Evolutionary conservation across 2,329 filamentous ascomycete genomes (phyloP), one percentile per base, ranked within the genome.

Genomic region (Exophiala phaeomuriformis): DNA sequence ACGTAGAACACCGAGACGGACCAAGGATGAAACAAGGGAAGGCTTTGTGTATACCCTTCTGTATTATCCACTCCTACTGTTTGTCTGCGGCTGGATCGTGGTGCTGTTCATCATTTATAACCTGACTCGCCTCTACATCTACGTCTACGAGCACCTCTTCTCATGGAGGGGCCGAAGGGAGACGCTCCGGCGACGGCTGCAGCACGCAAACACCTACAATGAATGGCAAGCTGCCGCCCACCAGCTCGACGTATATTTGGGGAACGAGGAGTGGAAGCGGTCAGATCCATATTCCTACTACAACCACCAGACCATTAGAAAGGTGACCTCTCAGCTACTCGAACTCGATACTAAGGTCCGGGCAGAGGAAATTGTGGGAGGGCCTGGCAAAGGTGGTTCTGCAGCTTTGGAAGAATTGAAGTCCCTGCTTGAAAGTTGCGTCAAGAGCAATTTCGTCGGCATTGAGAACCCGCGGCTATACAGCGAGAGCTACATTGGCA

Each of bases 391-490:
- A 53, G 46, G 62, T 5, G 59, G 57, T 29, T 53, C 61, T 19
- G 58, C 57, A 12, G 77, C 84, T 0, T 75, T 89, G 2, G 85
- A 91, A 58, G 88, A 93, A 51, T 76, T 98, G 51, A 85, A 83
- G 57, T 78, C 79, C 0, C 71, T 97, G 55, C 75, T 94, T 19
- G 89, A 95, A 72, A 88, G 88, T 9, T 97, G 90, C 67, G 86
- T 96, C 63, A 98, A 96, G 78, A 95, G 90, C 71, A 97, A 98
- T 67, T 98, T 97, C 70, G 89, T 88, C 12, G 93, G 93, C 0
- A 84, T 95, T 9, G 93, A 98, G 69, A 97, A 95, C 64, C 83
- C 91, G 6, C 81, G 89, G 51, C 73, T 98, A n/a, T 98, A 98
- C 68, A 95, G 88, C 64, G 90, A 97, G 72, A 95, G 91, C 2